Evolutionary conservation across 73 alveolate species (phyloP).

Genomic region (Paramecium pentaurelia): DNA sequence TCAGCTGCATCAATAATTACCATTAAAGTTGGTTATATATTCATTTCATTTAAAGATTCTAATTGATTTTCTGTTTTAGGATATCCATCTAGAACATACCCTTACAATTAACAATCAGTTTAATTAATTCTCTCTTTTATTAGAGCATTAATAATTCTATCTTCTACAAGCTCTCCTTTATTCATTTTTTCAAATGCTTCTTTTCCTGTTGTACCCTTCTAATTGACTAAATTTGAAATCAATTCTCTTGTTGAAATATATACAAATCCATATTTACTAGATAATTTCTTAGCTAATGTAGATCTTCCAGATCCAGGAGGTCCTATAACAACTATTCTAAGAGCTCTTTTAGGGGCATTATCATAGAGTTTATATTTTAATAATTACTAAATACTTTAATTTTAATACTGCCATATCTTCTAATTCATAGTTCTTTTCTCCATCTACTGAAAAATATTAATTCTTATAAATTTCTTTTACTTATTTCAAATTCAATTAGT

Average conservation of each 20-base stretch:
- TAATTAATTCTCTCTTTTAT: constrained; percentile 76
- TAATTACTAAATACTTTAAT: constrained; percentile 58
- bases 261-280: constrained; percentile 80
- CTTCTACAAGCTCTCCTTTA: constrained; percentile 85
- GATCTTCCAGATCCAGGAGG: constrained; percentile 97
- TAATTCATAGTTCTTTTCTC: constrained; percentile 54
- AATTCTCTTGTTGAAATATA: constrained; percentile 77
- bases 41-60: constrained; percentile 74
- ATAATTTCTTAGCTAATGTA: constrained; percentile 77
- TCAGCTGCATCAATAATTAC: constrained; percentile 74
- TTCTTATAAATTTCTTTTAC: constrained; percentile 81
- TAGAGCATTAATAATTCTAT: constrained; percentile 73
- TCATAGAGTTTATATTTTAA: constrained; percentile 68
- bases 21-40: constrained; percentile 76
- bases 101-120: constrained; percentile 89
- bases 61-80: constrained; percentile 85
- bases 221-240: constrained; percentile 74
- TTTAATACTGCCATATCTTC: constrained; percentile 69
- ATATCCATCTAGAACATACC: constrained; percentile 93
- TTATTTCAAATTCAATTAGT: constrained; percentile 73
- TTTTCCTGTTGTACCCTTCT: constrained; percentile 77
- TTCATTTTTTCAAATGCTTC: constrained; percentile 66
- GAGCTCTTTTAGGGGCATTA: constrained; percentile 92
- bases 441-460: constrained; percentile 76
- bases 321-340: constrained; percentile 88